Conservation (phyloP, 768 basidiomycete species). For the Strobilomyces echinocephalus region DNA sequence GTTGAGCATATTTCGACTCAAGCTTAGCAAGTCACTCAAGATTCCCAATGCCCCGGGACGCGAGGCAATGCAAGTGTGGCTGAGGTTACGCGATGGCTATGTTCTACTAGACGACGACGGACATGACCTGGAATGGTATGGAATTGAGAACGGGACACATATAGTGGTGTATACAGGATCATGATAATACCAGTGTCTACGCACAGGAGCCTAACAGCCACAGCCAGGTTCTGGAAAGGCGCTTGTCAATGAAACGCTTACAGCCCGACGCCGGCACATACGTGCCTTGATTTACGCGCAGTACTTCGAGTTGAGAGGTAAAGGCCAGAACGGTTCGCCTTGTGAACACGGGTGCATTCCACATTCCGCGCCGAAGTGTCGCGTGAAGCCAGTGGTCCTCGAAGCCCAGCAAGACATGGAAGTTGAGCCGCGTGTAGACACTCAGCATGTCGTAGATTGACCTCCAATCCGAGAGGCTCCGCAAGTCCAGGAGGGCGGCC, state of each 20-base stretch:
- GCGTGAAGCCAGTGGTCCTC: conserved; percentile 11
- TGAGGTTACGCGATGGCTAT: conserved; percentile 49
- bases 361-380: conserved; percentile 6
- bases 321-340: conserved; percentile 4
- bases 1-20: conserved; percentile 57
- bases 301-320: background rate
- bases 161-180: conserved; percentile 27
- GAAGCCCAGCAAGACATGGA: conserved; percentile 5
- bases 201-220: conserved; percentile 13
- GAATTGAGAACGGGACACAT: conserved; percentile 52
- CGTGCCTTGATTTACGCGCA: conserved; percentile 16
- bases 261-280: background rate
- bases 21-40: conserved; percentile 51
- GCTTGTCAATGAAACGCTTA: conserved; percentile 5
- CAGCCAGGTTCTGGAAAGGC: conserved; percentile 3
- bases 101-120: conserved; percentile 47
- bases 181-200: background rate
- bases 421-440: conserved; percentile 10
- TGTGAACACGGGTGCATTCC: background rate
- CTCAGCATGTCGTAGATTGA: conserved; percentile 14
- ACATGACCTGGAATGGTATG: conserved; percentile 65
- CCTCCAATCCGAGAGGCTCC: conserved; percentile 17
- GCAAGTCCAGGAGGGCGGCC: conserved; percentile 27
- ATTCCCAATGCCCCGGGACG: conserved; percentile 22
- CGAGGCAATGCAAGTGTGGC: conserved; percentile 46